Percentiles rank a stretch among this genome's conserved stretches.
phyloP scores from a whole-genome alignment of 2,329 filamentous ascomycete species.

The Alternaria ventricosa region DNA sequence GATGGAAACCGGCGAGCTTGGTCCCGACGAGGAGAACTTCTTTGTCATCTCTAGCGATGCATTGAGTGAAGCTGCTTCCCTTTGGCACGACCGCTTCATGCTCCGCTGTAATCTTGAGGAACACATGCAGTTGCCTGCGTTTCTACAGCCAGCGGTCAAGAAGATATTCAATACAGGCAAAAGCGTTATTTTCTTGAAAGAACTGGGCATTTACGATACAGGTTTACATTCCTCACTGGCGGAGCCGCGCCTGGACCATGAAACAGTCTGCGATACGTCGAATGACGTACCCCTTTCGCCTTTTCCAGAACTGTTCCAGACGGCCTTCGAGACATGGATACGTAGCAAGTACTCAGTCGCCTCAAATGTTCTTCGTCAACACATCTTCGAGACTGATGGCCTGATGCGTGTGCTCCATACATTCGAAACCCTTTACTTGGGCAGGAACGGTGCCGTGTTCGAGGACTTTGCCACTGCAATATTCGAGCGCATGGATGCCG shows the following conservation, averaged over 20 bases:
- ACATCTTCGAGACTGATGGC: constrained; percentile 73
- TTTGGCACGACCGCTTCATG: constrained; percentile 79
- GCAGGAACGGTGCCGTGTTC: constrained; percentile 73
- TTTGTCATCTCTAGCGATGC: constrained; percentile 71
- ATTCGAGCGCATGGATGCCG: constrained; percentile 75
- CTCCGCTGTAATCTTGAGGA: constrained; percentile 68
- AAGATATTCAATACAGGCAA: constrained; percentile 89
- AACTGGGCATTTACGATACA: constrained; percentile 64
- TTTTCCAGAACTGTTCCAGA: constrained; percentile 76
- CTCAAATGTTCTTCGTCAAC: constrained; percentile 68
- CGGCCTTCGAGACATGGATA: constrained; percentile 78
- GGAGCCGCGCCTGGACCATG: constrained; percentile 60
- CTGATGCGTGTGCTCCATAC: constrained; percentile 70
- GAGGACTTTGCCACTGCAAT: constrained; percentile 70
- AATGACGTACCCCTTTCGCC: constrained; percentile 61
- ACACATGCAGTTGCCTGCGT: constrained; percentile 72
- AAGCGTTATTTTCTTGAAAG: constrained; percentile 81
- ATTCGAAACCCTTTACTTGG: constrained; percentile 76
- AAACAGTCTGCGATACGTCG: constrained; percentile 59
- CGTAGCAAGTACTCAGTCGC: constrained; percentile 74
- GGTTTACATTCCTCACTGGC: constrained; percentile 3
- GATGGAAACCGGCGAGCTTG: constrained; percentile 81
- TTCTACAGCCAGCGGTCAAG: constrained; percentile 71
- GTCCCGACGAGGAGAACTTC: constrained; percentile 71
- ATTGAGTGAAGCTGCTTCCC: constrained; percentile 64